Conservation (phyloP, 345 rosid species). For the Erucastrum elatum region DNA sequence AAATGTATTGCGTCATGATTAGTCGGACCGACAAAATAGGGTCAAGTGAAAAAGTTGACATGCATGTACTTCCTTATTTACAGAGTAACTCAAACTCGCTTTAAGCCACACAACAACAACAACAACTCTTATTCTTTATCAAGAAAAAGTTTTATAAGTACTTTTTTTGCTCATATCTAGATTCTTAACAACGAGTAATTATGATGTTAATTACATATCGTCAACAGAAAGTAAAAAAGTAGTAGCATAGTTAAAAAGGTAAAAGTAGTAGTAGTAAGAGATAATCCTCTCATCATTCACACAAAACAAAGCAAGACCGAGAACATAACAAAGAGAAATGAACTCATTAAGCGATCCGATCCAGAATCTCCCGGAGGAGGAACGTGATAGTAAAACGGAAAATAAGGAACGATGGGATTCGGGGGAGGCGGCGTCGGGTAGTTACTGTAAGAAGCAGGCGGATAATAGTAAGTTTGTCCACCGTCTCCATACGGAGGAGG, state of each 20-base stretch:
- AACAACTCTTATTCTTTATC: not conserved
- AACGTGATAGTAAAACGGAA: constrained; percentile 73
- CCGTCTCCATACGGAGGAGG: constrained; percentile 61
- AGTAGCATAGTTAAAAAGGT: not conserved
- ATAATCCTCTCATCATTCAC: not conserved
- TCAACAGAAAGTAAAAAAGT: not conserved
- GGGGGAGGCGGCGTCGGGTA: constrained; percentile 82
- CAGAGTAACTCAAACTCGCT: not conserved
- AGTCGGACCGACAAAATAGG: constrained; percentile 20
- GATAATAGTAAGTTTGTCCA: constrained; percentile 53
- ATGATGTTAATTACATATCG: constrained; percentile 19
- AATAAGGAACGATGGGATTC: constrained; percentile 97
- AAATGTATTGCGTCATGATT: not conserved
- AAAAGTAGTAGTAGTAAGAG: not conserved
- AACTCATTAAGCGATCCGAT: not conserved
- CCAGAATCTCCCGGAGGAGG: constrained; percentile 58
- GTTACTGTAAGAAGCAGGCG: constrained; percentile 54
- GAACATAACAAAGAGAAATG: constrained; percentile 16
- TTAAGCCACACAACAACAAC: not conserved
- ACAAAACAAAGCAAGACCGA: constrained; percentile 35
- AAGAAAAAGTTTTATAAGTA: not conserved
- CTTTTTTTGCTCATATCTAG: not conserved
- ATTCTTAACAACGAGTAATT: not conserved
- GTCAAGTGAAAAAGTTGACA: not conserved
- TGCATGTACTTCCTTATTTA: not conserved